These are phyloP conservation scores for Candida gorgasii DNA, from an alignment of 805 yeast species.

Conservation along the genomic window DNA sequence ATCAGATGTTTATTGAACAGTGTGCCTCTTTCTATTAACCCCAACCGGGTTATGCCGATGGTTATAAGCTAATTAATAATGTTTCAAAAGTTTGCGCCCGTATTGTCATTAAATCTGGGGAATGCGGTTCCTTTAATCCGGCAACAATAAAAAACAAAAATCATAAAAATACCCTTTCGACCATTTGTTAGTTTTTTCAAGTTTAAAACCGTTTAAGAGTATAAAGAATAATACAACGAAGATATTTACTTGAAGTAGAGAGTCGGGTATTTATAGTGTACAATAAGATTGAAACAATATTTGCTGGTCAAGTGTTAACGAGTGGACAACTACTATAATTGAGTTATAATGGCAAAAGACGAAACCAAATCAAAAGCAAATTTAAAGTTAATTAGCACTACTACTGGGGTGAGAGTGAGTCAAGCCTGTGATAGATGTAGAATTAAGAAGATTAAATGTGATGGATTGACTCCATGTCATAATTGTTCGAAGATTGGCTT, in stretches of 20 bases:
- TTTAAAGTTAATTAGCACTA: slow-evolving; percentile 39
- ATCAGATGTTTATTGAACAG: no score
- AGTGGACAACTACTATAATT: no score
- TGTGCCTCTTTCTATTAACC: no score
- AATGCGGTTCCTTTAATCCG: slow-evolving; percentile 7
- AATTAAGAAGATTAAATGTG: slow-evolving; percentile 74
- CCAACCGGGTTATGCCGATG: no score
- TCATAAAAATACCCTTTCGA: slow-evolving; percentile 6
- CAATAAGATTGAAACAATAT: no score
- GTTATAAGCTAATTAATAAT: no score
- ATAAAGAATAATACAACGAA: background rate
- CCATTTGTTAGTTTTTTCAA: slow-evolving; percentile 5
- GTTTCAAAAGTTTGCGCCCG: background rate
- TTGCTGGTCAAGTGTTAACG: background rate
- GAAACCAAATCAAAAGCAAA: slow-evolving; percentile 21
- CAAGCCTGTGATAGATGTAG: slow-evolving; percentile 86
- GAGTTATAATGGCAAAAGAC: slow-evolving; percentile 5
- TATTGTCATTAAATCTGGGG: slow-evolving; percentile 6
- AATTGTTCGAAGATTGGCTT: slow-evolving; percentile 67
- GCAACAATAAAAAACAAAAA: slow-evolving; percentile 1
- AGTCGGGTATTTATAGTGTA: no score
- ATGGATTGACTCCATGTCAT: slow-evolving; percentile 70
- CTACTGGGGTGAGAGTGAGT: slow-evolving; percentile 52
- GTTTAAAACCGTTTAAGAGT: background rate
- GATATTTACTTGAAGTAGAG: no score